Evolutionary conservation across 202 grass and related monocot genomes (phyloP).

Genomic region (Eragrostis tef): DNA sequence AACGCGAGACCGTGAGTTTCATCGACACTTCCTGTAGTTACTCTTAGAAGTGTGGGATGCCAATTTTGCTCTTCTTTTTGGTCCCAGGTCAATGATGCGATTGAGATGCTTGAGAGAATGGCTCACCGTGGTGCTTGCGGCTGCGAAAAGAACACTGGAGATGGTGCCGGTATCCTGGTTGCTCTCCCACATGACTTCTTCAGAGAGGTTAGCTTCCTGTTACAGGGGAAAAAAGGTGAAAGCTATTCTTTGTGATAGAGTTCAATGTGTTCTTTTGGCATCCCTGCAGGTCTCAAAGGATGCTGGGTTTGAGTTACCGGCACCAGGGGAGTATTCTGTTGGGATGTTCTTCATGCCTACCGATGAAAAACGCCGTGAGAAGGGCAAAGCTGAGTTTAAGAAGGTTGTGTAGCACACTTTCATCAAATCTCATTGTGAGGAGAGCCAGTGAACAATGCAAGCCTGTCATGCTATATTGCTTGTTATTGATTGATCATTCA

Average conservation of each 20-base stretch:
- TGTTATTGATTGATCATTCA: conserved; percentile 25
- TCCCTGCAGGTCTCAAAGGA: conserved; percentile 74
- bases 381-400: conserved; percentile 82
- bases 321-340: conserved; percentile 73
- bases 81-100: conserved; percentile 78
- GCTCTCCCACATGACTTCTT: conserved; percentile 85
- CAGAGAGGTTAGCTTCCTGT: conserved; percentile 53
- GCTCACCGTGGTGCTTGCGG: conserved; percentile 94
- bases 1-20: conserved; percentile 75
- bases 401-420: conserved; percentile 53
- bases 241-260: neutral
- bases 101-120: conserved; percentile 96
- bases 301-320: conserved; percentile 75
- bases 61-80: conserved; percentile 24
- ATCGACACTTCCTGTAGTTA: neutral
- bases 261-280: conserved; percentile 30
- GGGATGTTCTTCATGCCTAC: conserved; percentile 91
- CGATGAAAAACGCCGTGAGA: conserved; percentile 68
- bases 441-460: neutral
- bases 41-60: conserved; percentile 3
- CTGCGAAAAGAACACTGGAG: conserved; percentile 91
- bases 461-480: conserved; percentile 18
- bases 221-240: neutral
- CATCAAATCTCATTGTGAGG: neutral
- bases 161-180: conserved; percentile 92